phyloP scores from a whole-genome alignment of 148 eudicot species.

The Amaranthus hypochondriacus region DNA sequence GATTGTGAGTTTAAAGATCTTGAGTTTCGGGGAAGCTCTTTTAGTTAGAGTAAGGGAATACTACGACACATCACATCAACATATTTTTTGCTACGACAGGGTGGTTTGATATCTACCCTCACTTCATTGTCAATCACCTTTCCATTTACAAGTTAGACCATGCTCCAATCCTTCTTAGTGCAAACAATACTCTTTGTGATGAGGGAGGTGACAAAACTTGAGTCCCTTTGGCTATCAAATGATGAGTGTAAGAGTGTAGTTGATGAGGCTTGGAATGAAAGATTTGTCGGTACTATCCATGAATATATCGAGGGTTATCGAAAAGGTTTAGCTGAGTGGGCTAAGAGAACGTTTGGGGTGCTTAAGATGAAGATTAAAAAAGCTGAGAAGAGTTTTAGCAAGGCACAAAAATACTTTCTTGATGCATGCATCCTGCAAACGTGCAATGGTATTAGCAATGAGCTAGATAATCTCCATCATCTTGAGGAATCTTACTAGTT shows the following conservation, averaged over 20 bases:
- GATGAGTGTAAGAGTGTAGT: not conserved
- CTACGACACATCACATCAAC: no score
- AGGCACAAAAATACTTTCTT: not conserved
- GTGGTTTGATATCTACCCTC: not conserved
- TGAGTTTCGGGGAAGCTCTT: not conserved
- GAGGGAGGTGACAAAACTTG: not conserved
- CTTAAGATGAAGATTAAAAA: not conserved
- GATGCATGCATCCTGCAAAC: not conserved
- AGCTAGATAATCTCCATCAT: not conserved
- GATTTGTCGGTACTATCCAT: not conserved
- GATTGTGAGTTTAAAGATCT: not conserved
- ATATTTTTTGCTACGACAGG: not conserved
- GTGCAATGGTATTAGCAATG: not conserved
- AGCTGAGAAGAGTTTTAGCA: not conserved
- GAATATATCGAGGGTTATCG: not conserved
- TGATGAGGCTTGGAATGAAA: not conserved
- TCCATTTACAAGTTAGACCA: not conserved
- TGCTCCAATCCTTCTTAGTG: not conserved
- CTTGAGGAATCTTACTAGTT: not conserved
- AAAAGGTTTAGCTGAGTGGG: not conserved
- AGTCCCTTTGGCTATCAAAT: not conserved
- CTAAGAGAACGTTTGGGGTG: not conserved
- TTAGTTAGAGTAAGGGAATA: not conserved
- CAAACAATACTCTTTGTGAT: accelerated
- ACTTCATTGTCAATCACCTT: not conserved